Evolutionary conservation across 2,329 filamentous ascomycete genomes (phyloP).

Genomic region (Pseudogymnoascus sp.): DNA sequence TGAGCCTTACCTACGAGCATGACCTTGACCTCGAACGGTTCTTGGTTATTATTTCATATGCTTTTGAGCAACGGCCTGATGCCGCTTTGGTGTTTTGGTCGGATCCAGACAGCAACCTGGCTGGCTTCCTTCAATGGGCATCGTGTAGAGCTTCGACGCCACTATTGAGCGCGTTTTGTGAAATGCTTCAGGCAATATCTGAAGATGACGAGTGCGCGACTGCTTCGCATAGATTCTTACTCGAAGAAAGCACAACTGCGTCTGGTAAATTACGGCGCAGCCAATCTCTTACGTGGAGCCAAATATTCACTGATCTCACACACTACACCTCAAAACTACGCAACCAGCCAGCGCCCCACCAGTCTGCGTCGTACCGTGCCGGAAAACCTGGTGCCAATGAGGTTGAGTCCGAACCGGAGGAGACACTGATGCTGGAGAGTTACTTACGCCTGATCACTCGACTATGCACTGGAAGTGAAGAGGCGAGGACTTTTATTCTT

Average conservation of each 20-base stretch:
- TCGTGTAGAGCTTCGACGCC: slow-evolving; percentile 90
- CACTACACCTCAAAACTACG: slow-evolving; percentile 74
- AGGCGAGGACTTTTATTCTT: slow-evolving; percentile 66
- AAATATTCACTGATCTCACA: slow-evolving; percentile 83
- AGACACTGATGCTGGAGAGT: slow-evolving; percentile 91
- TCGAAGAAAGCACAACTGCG: slow-evolving; percentile 70
- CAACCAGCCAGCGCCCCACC: slow-evolving; percentile 55
- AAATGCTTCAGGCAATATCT: slow-evolving; percentile 86
- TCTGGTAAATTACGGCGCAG: slow-evolving; percentile 73
- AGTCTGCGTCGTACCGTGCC: slow-evolving; percentile 44
- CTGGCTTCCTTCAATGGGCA: slow-evolving; percentile 96
- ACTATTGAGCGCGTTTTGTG: slow-evolving; percentile 92
- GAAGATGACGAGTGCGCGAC: slow-evolving; percentile 74
- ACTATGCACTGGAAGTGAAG: slow-evolving; percentile 63
- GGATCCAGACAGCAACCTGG: slow-evolving; percentile 84
- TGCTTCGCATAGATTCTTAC: slow-evolving; percentile 77
- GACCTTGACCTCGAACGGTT: slow-evolving; percentile 79
- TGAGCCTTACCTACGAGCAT: slow-evolving; percentile 55
- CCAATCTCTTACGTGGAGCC: slow-evolving; percentile 81
- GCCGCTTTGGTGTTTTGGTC: slow-evolving; percentile 85
- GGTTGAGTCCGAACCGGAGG: slow-evolving; percentile 80
- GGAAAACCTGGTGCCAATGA: slow-evolving; percentile 55
- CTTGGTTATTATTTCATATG: slow-evolving; percentile 82
- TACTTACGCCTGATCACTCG: slow-evolving; percentile 84
- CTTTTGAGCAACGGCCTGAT: slow-evolving; percentile 78